Evolutionary conservation across 2,329 filamentous ascomycete genomes (phyloP), one percentile per base, ranked within the genome.

Genomic region (Ophiostoma perfectum): DNA sequence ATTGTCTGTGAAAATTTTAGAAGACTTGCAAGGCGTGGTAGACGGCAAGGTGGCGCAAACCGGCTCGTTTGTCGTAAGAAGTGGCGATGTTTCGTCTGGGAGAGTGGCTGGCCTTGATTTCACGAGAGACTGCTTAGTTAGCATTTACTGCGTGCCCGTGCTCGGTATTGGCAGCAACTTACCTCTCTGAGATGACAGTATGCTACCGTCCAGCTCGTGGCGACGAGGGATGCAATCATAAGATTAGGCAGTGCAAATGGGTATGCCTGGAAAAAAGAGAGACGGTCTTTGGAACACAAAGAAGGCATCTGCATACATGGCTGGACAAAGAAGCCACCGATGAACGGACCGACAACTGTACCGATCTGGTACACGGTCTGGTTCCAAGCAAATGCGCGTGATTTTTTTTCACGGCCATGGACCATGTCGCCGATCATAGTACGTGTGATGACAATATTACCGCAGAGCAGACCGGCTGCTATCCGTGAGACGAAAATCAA

Each of bases 381-480:
- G 36, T 62, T 62, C 58, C 58, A 62, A 16, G 58, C 58, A 39
- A 62, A 62, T 16, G 58, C 58, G 11, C 36, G 58, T 7, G 58
- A 62, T 41, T 62, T 62, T 9, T 62, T 62, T 12, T 38, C 36
- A 7, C 38, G 58, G 4, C 58, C 58, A 41, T 62, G 58, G 36
- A 62, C 58, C 58, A 62, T 62, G 14, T 62, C 58, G 14, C 58
- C 58, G 5, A 62, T 62, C 58, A 62, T 62, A 16, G 58, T 62
- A 7, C 58, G 58, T 5, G 58, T 62, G 58, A 62, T 62, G 16
- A 62, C 58, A 9, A 62, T 41, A n/a, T 62, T 62, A 1, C 58
- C 58, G 38, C 58, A 38, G 9, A 62, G 14, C 11, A 27, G 8
- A 11, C 58, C 58, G 7, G 58, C 58, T 62, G 58, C 58, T 38